phyloP scores from a whole-genome alignment of 768 basidiomycete species.

The Plicaturopsis crispa region DNA sequence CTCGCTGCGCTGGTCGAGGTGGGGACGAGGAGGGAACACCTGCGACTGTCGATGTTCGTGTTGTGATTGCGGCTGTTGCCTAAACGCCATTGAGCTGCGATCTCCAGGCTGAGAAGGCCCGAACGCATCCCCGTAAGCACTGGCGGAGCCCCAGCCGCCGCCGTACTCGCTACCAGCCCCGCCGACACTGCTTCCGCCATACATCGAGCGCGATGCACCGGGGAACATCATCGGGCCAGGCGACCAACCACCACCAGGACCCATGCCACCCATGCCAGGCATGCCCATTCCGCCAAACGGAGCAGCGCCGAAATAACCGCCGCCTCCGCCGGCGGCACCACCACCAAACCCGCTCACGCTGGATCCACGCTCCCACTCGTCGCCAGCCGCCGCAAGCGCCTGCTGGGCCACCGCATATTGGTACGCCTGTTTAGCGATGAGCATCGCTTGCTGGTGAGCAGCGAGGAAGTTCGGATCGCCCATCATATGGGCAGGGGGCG shows the following conservation, averaged over 20 bases:
- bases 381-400: conserved; percentile 81
- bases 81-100: conserved; percentile 2
- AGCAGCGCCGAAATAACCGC: conserved; percentile 39
- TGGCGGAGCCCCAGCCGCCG: conserved; percentile 50
- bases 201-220: conserved; percentile 43
- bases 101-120: conserved; percentile 25
- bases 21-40: conserved; percentile 9
- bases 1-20: too few relatives aligned
- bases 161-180: conserved; percentile 62
- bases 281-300: conserved; percentile 17
- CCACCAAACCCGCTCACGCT: conserved; percentile 37
- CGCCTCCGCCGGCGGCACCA: conserved; percentile 27
- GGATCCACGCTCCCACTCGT: conserved; percentile 85
- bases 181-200: conserved; percentile 36
- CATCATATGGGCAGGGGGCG: conserved; percentile 2
- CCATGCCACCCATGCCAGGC: conserved; percentile 31
- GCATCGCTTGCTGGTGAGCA: conserved; percentile 85
- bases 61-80: neutral
- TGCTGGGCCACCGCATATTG: conserved; percentile 89
- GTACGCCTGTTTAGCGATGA: conserved; percentile 82
- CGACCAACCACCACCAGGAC: conserved; percentile 36
- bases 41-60: conserved; percentile 1
- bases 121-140: conserved; percentile 65
- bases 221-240: conserved; percentile 46
- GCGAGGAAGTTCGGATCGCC: conserved; percentile 51